Conservation (phyloP, 192 early-diverging fungal genomes). For the Rhizoclosmatium sp. region DNA sequence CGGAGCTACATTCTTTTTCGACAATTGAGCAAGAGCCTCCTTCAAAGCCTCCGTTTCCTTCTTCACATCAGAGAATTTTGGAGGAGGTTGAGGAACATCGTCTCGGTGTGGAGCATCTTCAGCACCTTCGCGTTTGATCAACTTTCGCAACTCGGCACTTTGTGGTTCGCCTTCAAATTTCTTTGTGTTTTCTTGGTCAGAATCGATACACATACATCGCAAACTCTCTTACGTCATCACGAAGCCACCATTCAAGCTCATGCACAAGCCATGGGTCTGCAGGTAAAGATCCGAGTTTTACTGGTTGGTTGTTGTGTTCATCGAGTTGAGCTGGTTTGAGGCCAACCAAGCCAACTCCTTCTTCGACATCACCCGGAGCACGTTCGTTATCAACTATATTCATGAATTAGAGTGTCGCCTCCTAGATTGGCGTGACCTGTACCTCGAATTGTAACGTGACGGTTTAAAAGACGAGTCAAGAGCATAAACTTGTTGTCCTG, state of each 20-base stretch:
- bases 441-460: constrained; percentile 83
- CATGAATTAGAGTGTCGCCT: neutral
- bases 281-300: constrained; percentile 78
- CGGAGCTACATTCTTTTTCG: neutral
- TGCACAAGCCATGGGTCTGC: constrained; percentile 75
- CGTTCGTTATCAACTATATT: constrained; percentile 22
- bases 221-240: constrained; percentile 61
- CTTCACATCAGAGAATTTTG: constrained; percentile 79
- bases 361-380: constrained; percentile 8
- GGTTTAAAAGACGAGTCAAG: constrained; percentile 89
- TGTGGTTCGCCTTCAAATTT: constrained; percentile 28
- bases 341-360: constrained; percentile 34
- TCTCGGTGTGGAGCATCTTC: constrained; percentile 66
- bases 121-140: constrained; percentile 67
- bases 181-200: constrained; percentile 9
- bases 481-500: constrained; percentile 86
- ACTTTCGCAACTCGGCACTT: constrained; percentile 22
- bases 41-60: constrained; percentile 79
- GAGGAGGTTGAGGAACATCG: constrained; percentile 74
- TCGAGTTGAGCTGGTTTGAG: constrained; percentile 58
- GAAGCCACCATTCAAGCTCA: constrained; percentile 83
- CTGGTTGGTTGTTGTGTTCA: constrained; percentile 80
- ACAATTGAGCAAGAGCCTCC: constrained; percentile 77
- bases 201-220: constrained; percentile 5
- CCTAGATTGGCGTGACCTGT: neutral